A percentile compares a stretch with the other conserved stretches of the same genome.
These are phyloP conservation scores for Ichthyophthirius multifiliis DNA, from an alignment of 169 alveolate genomes.

Conservation along the genomic window DNA sequence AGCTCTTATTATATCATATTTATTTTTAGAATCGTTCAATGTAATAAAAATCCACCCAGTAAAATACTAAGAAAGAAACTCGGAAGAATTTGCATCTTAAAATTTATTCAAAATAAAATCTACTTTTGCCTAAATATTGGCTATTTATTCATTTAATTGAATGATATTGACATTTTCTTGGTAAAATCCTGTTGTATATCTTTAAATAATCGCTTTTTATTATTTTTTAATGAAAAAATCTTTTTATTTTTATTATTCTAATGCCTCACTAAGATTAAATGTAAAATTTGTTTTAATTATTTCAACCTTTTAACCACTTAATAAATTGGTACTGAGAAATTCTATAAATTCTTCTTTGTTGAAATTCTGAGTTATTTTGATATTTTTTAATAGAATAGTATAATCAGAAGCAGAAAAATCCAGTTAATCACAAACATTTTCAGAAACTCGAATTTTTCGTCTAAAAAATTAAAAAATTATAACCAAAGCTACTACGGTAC, in stretches of 20 bases:
- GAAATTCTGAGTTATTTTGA: background rate
- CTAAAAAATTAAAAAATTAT: background rate
- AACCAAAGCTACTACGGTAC: background rate
- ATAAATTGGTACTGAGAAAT: background rate
- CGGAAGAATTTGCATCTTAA: background rate
- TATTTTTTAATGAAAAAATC: background rate
- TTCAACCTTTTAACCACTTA: background rate
- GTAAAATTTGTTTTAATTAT: background rate
- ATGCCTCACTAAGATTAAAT: background rate
- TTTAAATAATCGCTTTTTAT: background rate
- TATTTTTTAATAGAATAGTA: background rate
- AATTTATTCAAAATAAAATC: background rate
- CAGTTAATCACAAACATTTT: background rate
- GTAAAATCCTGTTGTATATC: background rate
- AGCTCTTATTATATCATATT: background rate
- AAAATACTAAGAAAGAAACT: background rate
- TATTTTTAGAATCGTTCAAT: background rate
- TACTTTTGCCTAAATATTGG: background rate
- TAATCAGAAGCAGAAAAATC: background rate
- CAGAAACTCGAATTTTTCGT: background rate
- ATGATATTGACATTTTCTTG: background rate
- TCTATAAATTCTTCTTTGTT: background rate
- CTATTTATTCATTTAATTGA: background rate
- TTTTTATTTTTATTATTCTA: background rate
- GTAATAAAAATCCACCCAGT: background rate